phyloP scores from a whole-genome alignment of 257 asterid species.

The Coffea canephora region DNA sequence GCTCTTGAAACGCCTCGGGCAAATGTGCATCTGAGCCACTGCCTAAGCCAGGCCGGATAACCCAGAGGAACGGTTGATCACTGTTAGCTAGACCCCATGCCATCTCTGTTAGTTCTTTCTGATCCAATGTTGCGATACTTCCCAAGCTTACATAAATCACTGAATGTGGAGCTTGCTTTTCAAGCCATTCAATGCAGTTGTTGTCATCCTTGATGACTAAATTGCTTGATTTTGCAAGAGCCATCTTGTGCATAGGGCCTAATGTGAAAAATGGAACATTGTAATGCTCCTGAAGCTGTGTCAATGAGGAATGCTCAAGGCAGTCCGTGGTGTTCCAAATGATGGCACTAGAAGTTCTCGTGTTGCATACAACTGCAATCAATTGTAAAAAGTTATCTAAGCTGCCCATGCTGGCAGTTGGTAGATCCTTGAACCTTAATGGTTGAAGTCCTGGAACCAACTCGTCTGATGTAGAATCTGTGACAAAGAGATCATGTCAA shows the following conservation, averaged over 20 bases:
- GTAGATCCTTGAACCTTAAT: conserved; percentile 13
- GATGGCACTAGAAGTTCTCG: background rate
- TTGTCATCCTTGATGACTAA: background rate
- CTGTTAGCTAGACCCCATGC: conserved; percentile 53
- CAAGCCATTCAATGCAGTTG: conserved; percentile 12
- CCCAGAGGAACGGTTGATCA: conserved; percentile 43
- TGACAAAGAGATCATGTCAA: background rate
- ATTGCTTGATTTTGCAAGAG: conserved; percentile 13
- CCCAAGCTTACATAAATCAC: conserved; percentile 49
- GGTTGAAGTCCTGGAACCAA: conserved; percentile 18
- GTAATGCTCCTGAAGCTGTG: conserved; percentile 26
- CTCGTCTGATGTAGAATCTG: conserved; percentile 16
- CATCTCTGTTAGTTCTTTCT: conserved; percentile 22
- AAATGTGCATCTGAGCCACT: background rate
- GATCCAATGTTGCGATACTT: conserved; percentile 30
- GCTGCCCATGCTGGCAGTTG: background rate
- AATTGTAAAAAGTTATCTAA: conserved; percentile 15
- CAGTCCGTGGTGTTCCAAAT: conserved; percentile 35
- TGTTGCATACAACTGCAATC: conserved; percentile 17
- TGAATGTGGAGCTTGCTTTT: conserved; percentile 25
- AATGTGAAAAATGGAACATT: conserved; percentile 38
- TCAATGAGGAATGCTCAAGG: conserved; percentile 19
- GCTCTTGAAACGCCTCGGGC: background rate
- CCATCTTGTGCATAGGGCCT: conserved; percentile 49
- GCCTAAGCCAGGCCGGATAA: conserved; percentile 14